Evolutionary conservation across 768 basidiomycete species (phyloP), one percentile per base, ranked within the genome.

Genomic region (Gyrodon lividus): DNA sequence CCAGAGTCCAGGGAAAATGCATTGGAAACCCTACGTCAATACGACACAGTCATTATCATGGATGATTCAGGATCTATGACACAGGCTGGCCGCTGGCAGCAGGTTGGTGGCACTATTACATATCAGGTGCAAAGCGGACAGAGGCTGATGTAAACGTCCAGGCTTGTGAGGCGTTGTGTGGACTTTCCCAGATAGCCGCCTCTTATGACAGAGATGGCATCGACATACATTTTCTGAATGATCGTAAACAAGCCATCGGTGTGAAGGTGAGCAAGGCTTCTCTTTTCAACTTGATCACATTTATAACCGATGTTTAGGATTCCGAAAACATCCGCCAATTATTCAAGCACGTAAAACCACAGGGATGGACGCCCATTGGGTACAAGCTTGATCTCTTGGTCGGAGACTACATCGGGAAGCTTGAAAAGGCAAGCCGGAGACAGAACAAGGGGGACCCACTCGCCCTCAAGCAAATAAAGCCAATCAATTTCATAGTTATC

Each of bases 1-100:
- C 52, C 46, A 2, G 59, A 69, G 19, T 69, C 64, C 0, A 56
- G 51, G 41, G 69, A 69, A 48, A 55, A 69, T 12, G 69, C 64
- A 1, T 44, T 69, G 1, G 65, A 75, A 26, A 71, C 65, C 30
- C 61, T 83, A 5, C 56, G 64, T 26, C 63, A 72, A 46, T 85
- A 81, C 53, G 74, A 85, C 48, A 85, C 82, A 0, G 73, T 84
- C 10, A 66, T 85, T 40, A 62, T 86, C 38, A 71, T 86, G 48
- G 82, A 84, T 62, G 84, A 86, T 61, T 85, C 84, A 4, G 64
- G 63, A 6, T 83, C 82, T 3, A 85, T 86, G 84, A 50, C 57
- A 16, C 42, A 45, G 5, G 74, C 73, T 2, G 41, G 44, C 2
- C 67, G 70, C 10, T 86, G 84, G 84, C 43, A 54, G 12, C 79